These are phyloP conservation scores for Cordyceps javanica DNA, from an alignment of 2,329 filamentous ascomycete species.

Conservation along the genomic window DNA sequence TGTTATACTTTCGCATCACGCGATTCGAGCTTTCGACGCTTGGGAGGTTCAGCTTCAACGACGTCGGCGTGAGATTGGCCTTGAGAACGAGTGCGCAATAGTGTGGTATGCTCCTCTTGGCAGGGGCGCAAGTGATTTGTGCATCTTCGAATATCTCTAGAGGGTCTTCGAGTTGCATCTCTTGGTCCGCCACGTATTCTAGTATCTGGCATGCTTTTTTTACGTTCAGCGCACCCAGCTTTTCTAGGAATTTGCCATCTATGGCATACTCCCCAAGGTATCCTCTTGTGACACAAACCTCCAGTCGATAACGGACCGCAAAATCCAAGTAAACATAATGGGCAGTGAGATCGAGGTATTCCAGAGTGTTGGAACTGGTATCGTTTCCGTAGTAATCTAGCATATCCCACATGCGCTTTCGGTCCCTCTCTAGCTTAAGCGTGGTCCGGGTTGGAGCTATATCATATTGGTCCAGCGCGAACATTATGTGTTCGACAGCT, in stretches of 20 bases:
- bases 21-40: constrained; percentile 82
- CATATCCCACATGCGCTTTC: constrained; percentile 25
- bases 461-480: constrained; percentile 50
- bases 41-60: constrained; percentile 70
- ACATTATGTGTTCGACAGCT: constrained; percentile 37
- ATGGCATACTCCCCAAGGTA: constrained; percentile 73
- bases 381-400: constrained; percentile 21
- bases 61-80: constrained; percentile 76
- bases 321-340: constrained; percentile 50
- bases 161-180: constrained; percentile 57
- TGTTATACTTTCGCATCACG: constrained; percentile 67
- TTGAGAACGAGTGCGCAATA: constrained; percentile 74
- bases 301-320: constrained; percentile 78
- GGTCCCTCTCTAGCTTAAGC: constrained; percentile 21
- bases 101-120: constrained; percentile 36
- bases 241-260: constrained; percentile 57
- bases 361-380: constrained; percentile 20
- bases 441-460: neutral
- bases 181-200: constrained; percentile 65
- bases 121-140: neutral
- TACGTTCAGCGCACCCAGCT: constrained; percentile 41
- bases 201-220: constrained; percentile 59
- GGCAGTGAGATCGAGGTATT: constrained; percentile 21
- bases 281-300: constrained; percentile 82
- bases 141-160: constrained; percentile 1